phyloP scores from a whole-genome alignment of 257 asterid species.

The Nicotiana undulata region DNA sequence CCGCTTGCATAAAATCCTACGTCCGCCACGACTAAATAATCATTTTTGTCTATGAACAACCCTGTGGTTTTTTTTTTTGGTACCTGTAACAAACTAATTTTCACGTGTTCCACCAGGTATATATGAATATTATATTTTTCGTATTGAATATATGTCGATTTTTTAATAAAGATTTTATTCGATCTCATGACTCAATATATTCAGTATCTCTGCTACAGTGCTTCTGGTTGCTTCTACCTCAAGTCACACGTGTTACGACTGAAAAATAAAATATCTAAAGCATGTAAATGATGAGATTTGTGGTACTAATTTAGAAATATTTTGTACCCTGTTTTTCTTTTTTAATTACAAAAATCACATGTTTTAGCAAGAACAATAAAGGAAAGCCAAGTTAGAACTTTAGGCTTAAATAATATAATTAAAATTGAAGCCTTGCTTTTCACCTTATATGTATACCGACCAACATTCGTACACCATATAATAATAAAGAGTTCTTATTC shows the following conservation, averaged over 20 bases:
- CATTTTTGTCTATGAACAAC: too few relatives aligned
- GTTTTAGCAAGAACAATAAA: neutral
- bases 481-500: neutral
- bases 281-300: neutral
- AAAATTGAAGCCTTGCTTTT: neutral
- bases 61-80: too few relatives aligned
- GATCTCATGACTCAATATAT: too few relatives aligned
- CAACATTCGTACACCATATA: neutral
- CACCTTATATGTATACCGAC: neutral
- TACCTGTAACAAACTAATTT: too few relatives aligned
- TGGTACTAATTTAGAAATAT: neutral
- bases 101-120: too few relatives aligned
- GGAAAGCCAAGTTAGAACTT: neutral
- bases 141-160: too few relatives aligned
- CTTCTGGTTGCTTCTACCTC: neutral
- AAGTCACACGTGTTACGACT: neutral
- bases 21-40: too few relatives aligned
- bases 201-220: too few relatives aligned
- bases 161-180: too few relatives aligned
- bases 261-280: neutral
- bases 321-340: too few relatives aligned
- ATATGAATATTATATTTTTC: too few relatives aligned
- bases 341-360: neutral
- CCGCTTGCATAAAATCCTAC: too few relatives aligned
- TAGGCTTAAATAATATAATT: neutral